These are phyloP conservation scores for Backusella tarrabulga DNA, from an alignment of 192 early-diverging fungal genomes.

Conservation along the genomic window DNA sequence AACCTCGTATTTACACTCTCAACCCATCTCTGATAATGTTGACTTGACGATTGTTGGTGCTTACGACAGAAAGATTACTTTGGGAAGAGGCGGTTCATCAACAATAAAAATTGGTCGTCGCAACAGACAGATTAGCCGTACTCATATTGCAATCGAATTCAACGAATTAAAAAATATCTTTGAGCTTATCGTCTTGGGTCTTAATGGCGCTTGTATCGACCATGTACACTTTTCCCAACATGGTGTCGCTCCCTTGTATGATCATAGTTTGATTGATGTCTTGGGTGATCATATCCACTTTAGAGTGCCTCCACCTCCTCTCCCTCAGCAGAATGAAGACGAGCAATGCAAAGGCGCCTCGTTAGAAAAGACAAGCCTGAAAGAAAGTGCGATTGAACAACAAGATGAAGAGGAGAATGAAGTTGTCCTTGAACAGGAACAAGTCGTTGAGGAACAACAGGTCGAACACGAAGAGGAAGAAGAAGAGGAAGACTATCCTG, in stretches of 20 bases:
- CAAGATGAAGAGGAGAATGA: not conserved
- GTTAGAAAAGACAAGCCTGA: not conserved
- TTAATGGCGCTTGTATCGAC: conserved; percentile 49
- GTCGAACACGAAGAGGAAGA: conserved; percentile 10
- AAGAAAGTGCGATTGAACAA: not conserved
- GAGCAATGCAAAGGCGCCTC: not conserved
- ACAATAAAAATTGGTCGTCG: conserved; percentile 48
- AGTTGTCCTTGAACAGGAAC: not conserved
- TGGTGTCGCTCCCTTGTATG: conserved; percentile 31
- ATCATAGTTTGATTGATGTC: conserved; percentile 44
- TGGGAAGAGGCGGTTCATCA: conserved; percentile 48
- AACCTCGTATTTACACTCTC: conserved; percentile 8
- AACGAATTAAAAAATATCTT: conserved; percentile 18
- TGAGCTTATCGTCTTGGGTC: conserved; percentile 45
- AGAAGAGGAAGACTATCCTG: not conserved
- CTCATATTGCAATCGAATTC: conserved; percentile 45
- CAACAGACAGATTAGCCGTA: conserved; percentile 51
- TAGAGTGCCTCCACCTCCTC: conserved; percentile 21
- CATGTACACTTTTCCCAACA: conserved; percentile 37
- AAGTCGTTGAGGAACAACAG: conserved; percentile 5
- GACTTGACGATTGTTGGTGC: conserved; percentile 22
- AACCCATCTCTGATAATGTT: not conserved
- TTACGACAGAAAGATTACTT: conserved; percentile 26
- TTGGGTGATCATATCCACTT: conserved; percentile 48
- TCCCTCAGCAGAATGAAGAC: not conserved